Base-by-base conservation (phyloP, 371 early-diverging fungal genomes). In the Actinomucor elegans region DNA sequence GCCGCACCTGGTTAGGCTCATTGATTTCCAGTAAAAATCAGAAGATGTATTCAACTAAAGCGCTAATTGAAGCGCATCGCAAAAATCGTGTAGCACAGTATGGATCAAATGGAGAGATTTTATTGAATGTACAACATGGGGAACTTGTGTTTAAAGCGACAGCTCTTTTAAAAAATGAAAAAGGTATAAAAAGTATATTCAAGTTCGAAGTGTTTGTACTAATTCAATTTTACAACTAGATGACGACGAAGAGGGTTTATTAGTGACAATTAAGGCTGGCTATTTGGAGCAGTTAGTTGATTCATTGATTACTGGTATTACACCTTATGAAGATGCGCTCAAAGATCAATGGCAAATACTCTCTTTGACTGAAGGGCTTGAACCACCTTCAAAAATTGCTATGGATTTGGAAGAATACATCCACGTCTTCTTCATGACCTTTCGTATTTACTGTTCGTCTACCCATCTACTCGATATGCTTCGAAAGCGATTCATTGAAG, bases 391-490 rank as follows among this genome's bases (percentile, higher is more conserved):
- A 3, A 53, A 35, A 8, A 36, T 63, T 15, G 26, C 46, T 6
- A 67, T 84, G 49, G 80, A 84, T 35, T 78, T 77, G 21, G 67
- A 60, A 33, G 69, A 79, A 27, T 84, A 72, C 38, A 50, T 57
- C 14, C 59, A 56, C 4, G 67, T 71, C 0, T 83, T 86, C 46
- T 84, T 86, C 61, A 68, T 69, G 15, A 82, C 84, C 1, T 86
- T 77, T 46, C 79, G 86, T 18, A 77, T 75, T 24, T 80, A 76
- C 48, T 78, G 79, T 29, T 73, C 79, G 0, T 48, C 73, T 2
- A 54, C 41, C 5, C 68, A 71, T 4, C 55, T 86, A 9, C 50
- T 86, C n/a, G 80, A 81, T 10, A 67, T 76, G 21, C 45, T 86
- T 15, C 65, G 67, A 21, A 60, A 67, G 14, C 61, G 67, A 20